Evolutionary conservation across 108 stramenopile species (phyloP).

Genomic region (Cylindrotheca closterium): DNA sequence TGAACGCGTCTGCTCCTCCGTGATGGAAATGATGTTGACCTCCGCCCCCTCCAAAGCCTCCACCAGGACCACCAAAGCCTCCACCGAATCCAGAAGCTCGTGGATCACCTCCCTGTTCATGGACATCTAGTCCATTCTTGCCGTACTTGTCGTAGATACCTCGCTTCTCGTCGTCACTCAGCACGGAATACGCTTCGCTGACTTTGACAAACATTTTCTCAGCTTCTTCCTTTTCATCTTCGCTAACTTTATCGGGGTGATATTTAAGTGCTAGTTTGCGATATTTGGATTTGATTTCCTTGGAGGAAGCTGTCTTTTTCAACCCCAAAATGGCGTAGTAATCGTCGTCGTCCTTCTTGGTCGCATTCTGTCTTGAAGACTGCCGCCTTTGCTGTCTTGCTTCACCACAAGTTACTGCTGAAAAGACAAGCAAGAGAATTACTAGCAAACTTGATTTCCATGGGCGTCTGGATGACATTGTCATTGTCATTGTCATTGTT

Average conservation of each 20-base stretch:
- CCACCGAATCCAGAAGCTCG: slow-evolving; percentile 59
- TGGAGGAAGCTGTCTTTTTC: slow-evolving; percentile 34
- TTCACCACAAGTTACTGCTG: not conserved
- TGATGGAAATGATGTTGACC: slow-evolving; percentile 21
- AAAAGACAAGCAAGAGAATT: not conserved
- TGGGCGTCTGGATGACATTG: too few species aligned
- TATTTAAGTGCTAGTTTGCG: slow-evolving; percentile 59
- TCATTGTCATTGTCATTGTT: too few species aligned
- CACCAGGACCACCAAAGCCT: slow-evolving; percentile 35
- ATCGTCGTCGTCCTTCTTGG: slow-evolving; percentile 13
- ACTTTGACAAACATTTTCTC: slow-evolving; percentile 75
- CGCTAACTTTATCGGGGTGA: slow-evolving; percentile 78
- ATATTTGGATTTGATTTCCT: slow-evolving; percentile 70
- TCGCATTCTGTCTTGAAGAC: not conserved
- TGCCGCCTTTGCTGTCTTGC: not conserved
- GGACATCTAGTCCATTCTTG: slow-evolving; percentile 70
- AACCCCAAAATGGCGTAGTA: slow-evolving; percentile 62
- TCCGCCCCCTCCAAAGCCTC: slow-evolving; percentile 24
- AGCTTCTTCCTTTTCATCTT: slow-evolving; percentile 51
- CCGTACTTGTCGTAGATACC: slow-evolving; percentile 85
- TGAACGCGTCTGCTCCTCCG: not conserved
- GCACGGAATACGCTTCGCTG: slow-evolving; percentile 69
- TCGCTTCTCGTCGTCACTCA: slow-evolving; percentile 81
- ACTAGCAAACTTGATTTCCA: not conserved
- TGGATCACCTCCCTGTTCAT: slow-evolving; percentile 72